Base-by-base conservation (phyloP, 495 filamentous ascomycete species). In the Staphylotrichum tortipilum region DNA sequence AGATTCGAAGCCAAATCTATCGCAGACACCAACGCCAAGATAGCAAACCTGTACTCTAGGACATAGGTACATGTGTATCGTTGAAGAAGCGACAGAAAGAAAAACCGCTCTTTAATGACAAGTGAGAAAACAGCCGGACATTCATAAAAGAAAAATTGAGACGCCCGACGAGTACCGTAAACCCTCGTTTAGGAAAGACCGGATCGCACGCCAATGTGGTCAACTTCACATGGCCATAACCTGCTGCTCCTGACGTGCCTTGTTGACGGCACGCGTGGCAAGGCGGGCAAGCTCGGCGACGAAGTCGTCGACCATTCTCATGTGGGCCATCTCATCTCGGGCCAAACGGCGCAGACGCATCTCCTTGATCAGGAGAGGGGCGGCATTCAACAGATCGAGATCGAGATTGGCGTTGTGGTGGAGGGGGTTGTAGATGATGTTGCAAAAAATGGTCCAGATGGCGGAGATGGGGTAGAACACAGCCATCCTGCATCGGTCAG, bases 391-490 rank as follows among this genome's bases (percentile, higher is more conserved):
- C 1, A 71, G 56, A 3, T 60, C 64, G 4, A 78, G 36, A 38
- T 78, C 75, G 22, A 67, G 67, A 8, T 64, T 60, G 23, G 73
- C 71, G 30, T 71, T 65, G 1, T 68, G 65, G 38, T 74, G 62
- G 4, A 70, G 52, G 4, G 75, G 75, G 42, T 73, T 70, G 15
- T 71, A 62, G 5, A 78, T 62, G 44, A 77, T 72, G 44, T 68
- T 73, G 62, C 69, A 77, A 46, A 78, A 78, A 24, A 78, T 67
- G 12, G 64, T 63, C 26, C 75, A 61, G 18, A 76, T 60, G 23
- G 74, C 74, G 17, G 74, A 73, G 53, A 77, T 73, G 30, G 74
- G 75, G 47, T 78, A 78, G 57, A 76, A 76, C 14, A 77, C 64
- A 0, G 76, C 51, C 10, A 66, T 68, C 68, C 72, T 76, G 29